These are phyloP conservation scores for Luffa acutangula DNA, from an alignment of 306 rosid genomes.

Conservation along the genomic window DNA sequence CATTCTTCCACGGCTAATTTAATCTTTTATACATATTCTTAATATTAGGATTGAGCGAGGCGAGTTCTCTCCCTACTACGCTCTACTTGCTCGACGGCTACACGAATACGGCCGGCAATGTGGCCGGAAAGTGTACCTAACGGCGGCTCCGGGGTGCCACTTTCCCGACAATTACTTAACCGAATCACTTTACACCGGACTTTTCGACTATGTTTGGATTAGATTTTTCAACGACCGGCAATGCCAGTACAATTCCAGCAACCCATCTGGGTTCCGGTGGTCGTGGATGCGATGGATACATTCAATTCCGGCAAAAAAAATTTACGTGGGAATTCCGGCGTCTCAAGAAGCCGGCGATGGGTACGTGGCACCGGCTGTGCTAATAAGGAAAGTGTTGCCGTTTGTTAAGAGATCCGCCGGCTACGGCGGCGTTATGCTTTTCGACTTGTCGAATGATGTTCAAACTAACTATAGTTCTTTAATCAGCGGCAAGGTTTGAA, in stretches of 20 bases:
- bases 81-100: conserved; percentile 13
- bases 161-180: conserved; percentile 11
- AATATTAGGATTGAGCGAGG: conserved; percentile 14
- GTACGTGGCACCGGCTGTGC: conserved; percentile 4
- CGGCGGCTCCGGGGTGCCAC: conserved; percentile 26
- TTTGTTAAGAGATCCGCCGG: not conserved
- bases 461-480: conserved; percentile 3
- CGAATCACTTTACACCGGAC: conserved; percentile 17
- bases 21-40: not conserved
- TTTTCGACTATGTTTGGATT: conserved; percentile 27
- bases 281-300: conserved; percentile 23
- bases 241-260: conserved; percentile 6
- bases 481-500: not conserved
- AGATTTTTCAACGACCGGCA: conserved; percentile 18
- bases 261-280: conserved; percentile 4
- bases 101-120: not conserved
- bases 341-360: conserved; percentile 10
- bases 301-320: not conserved
- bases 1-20: too few relatives aligned
- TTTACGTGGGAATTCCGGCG: conserved; percentile 20
- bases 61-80: not conserved
- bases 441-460: conserved; percentile 6
- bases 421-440: conserved; percentile 26
- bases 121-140: conserved; percentile 14
- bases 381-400: conserved; percentile 13